Evolutionary conservation across 1,139 yeast genomes (phyloP).

Genomic region (Pichia sp.): DNA sequence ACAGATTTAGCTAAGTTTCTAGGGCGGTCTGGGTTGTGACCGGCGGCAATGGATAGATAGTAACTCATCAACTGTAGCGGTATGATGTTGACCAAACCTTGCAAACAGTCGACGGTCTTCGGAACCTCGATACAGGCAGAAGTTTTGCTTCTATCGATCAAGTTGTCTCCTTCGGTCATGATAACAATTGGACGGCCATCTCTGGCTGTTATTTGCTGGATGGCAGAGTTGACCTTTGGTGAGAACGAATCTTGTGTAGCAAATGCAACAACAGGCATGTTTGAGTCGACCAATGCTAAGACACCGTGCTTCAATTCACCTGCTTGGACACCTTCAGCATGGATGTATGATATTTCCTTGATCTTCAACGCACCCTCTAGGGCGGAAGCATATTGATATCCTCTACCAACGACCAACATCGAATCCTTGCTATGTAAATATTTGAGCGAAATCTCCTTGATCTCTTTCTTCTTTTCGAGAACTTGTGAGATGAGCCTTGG

Average conservation of each 20-base stretch:
- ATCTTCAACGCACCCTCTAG: conserved; percentile 97
- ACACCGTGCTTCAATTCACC: conserved; percentile 99
- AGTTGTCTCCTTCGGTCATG: conserved; percentile 81
- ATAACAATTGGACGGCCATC: conserved; percentile 94
- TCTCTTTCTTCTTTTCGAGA: conserved; percentile 64
- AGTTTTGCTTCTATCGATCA: conserved; percentile 51
- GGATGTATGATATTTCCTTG: conserved; percentile 98
- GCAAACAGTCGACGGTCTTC: conserved; percentile 92
- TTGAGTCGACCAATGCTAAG: conserved; percentile 90
- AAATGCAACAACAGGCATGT: conserved; percentile 89
- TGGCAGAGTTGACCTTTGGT: conserved; percentile 94
- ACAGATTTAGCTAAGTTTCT: conserved; percentile 98
- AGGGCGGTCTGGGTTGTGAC: conserved; percentile 97
- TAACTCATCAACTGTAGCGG: conserved; percentile 96
- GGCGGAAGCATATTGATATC: conserved; percentile 96
- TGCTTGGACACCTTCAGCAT: conserved; percentile 97
- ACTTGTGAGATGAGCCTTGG: conserved; percentile 84
- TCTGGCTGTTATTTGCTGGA: conserved; percentile 96
- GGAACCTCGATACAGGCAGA: conserved; percentile 84
- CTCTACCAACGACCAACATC: conserved; percentile 88
- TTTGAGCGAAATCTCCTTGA: conserved; percentile 69
- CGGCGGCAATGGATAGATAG: conserved; percentile 94
- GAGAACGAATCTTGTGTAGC: conserved; percentile 97
- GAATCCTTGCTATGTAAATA: conserved; percentile 79
- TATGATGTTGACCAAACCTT: conserved; percentile 90